These are phyloP conservation scores for Pseudocercospora eumusae DNA, from an alignment of 2,329 filamentous ascomycete species.

Conservation along the genomic window DNA sequence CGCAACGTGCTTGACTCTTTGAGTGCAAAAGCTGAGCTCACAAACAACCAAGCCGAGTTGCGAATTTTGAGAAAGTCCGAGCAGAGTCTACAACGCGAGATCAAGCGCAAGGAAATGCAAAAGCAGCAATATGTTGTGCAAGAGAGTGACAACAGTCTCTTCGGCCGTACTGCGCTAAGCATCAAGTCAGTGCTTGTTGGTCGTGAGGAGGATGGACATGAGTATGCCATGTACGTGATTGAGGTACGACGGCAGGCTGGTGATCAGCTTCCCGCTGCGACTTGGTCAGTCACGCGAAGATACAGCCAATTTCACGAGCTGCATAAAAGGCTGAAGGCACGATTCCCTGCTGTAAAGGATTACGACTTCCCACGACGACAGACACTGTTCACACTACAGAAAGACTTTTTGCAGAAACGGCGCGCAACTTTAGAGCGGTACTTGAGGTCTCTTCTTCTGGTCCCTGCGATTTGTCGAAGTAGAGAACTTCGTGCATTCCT, in stretches of 20 bases:
- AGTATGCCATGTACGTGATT: slow-evolving; percentile 90
- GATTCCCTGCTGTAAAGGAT: slow-evolving; percentile 83
- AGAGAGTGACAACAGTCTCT: slow-evolving; percentile 95
- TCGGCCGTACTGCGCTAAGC: slow-evolving; percentile 82
- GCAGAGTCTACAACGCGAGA: slow-evolving; percentile 87
- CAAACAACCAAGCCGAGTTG: slow-evolving; percentile 92
- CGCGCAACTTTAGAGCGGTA: slow-evolving; percentile 82
- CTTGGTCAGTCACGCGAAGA: slow-evolving; percentile 86
- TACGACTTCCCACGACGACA: slow-evolving; percentile 90
- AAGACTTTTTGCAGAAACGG: slow-evolving; percentile 90
- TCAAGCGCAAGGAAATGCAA: slow-evolving; percentile 90
- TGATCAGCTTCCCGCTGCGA: slow-evolving; percentile 94
- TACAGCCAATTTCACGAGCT: slow-evolving; percentile 98
- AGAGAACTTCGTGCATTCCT: slow-evolving; percentile 89
- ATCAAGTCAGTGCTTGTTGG: slow-evolving; percentile 94
- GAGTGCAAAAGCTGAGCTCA: slow-evolving; percentile 90
- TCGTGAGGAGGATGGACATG: slow-evolving; percentile 85
- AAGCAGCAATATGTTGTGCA: slow-evolving; percentile 96
- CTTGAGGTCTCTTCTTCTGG: slow-evolving; percentile 67
- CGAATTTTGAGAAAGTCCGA: slow-evolving; percentile 92
- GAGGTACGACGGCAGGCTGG: slow-evolving; percentile 88
- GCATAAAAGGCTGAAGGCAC: slow-evolving; percentile 80
- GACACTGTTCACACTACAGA: slow-evolving; percentile 94
- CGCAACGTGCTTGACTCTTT: slow-evolving; percentile 89
- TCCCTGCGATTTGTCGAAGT: slow-evolving; percentile 92